Evolutionary conservation across 2,329 filamentous ascomycete species (phyloP).

Genomic region (Pseudocercospora fuligena): DNA sequence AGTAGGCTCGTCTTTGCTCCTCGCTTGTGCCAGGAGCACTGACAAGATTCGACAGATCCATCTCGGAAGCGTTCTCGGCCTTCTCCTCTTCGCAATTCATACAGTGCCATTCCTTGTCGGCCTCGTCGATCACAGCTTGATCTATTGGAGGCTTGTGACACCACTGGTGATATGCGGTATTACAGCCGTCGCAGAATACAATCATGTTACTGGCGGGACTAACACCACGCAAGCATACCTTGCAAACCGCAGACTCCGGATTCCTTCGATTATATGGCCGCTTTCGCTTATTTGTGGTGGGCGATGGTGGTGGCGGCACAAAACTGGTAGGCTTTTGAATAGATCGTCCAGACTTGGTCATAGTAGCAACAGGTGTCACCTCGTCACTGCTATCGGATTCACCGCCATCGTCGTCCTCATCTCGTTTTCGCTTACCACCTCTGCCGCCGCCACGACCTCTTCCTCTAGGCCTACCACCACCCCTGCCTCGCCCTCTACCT

Average conservation of each 20-base stretch:
- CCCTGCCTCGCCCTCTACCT: conserved; percentile 38
- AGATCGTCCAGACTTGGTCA: conserved; percentile 76
- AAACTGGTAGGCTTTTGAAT: conserved; percentile 69
- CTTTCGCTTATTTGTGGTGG: conserved; percentile 58
- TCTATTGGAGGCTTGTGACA: conserved; percentile 78
- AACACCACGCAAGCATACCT: conserved; percentile 72
- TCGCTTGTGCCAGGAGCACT: conserved; percentile 42
- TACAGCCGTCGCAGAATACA: conserved; percentile 84
- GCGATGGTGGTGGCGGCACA: conserved; percentile 61
- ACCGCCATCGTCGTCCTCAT: conserved; percentile 40
- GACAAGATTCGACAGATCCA: conserved; percentile 47
- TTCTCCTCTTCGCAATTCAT: conserved; percentile 61
- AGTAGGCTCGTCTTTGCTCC: conserved; percentile 51
- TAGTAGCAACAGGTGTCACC: conserved; percentile 63
- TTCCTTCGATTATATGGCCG: conserved; percentile 59
- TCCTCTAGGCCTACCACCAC: conserved; percentile 37
- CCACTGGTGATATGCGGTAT: conserved; percentile 77
- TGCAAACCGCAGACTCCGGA: conserved; percentile 67
- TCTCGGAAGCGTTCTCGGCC: conserved; percentile 47
- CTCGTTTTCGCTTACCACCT: conserved; percentile 43
- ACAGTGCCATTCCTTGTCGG: conserved; percentile 75
- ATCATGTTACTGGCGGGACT: conserved; percentile 78
- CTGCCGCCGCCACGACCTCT: conserved; percentile 47
- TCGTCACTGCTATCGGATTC: conserved; percentile 43
- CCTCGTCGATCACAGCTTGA: conserved; percentile 69